Evolutionary conservation across 1,139 yeast genomes (phyloP).

Genomic region (Pichia norvegensis): DNA sequence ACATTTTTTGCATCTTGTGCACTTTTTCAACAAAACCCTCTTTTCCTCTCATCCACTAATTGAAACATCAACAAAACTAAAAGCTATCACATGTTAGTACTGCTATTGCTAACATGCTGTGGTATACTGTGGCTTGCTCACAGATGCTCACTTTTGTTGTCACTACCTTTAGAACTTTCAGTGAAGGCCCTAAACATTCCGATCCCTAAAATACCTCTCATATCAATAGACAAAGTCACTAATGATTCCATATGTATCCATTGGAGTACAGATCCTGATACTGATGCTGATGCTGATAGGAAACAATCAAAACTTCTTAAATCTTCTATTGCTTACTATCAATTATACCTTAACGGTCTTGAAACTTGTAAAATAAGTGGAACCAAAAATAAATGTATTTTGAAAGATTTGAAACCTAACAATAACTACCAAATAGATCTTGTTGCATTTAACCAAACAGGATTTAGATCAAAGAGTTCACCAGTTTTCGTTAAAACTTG

Average conservation of each 20-base stretch:
- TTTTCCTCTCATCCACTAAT: not conserved
- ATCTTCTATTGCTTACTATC: slow-evolving; percentile 30
- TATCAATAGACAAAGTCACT: slow-evolving; percentile 50
- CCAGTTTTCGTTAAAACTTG: slow-evolving; percentile 39
- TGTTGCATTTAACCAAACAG: slow-evolving; percentile 42
- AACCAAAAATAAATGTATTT: slow-evolving; percentile 31
- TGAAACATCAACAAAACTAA: not conserved
- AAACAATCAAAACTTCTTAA: slow-evolving; percentile 3
- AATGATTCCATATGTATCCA: slow-evolving; percentile 43
- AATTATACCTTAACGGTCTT: slow-evolving; percentile 42
- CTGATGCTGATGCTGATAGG: not conserved
- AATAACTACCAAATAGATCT: slow-evolving; percentile 49
- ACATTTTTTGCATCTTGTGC: too few species aligned
- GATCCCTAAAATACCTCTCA: slow-evolving; percentile 49
- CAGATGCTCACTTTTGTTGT: slow-evolving; percentile 35
- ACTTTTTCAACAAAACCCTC: not conserved
- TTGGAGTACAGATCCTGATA: slow-evolving; percentile 37
- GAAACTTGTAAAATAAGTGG: slow-evolving; percentile 29
- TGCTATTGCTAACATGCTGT: slow-evolving; percentile 17
- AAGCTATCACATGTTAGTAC: slow-evolving; percentile 17
- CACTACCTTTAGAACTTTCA: slow-evolving; percentile 43
- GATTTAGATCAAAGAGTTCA: slow-evolving; percentile 39
- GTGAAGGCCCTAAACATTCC: slow-evolving; percentile 44
- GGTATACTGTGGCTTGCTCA: slow-evolving; percentile 39
- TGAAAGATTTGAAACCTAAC: slow-evolving; percentile 40